Percentiles rank a stretch among this genome's conserved stretches.
phyloP scores from a whole-genome alignment of 495 filamentous ascomycete species.

The Penicillium angulare region DNA sequence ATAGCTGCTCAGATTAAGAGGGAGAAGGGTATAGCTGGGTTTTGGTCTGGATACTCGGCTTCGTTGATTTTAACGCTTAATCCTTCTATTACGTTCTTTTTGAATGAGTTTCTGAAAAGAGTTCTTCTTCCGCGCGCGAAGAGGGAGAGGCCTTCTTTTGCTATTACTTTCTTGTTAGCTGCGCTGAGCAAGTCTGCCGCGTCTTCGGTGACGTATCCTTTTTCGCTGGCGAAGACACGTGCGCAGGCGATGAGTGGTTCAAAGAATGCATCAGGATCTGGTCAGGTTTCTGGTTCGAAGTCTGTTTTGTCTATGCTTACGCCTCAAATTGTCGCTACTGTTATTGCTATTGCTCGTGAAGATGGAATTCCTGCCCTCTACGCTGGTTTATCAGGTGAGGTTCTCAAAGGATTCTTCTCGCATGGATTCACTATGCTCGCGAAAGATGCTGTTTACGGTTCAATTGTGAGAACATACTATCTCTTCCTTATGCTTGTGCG shows the following conservation, averaged over 20 bases:
- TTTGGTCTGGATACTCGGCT: constrained; percentile 91
- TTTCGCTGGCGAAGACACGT: constrained; percentile 77
- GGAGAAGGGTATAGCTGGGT: constrained; percentile 73
- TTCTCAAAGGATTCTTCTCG: constrained; percentile 81
- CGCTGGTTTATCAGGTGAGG: constrained; percentile 71
- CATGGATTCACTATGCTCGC: constrained; percentile 89
- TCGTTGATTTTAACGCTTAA: constrained; percentile 79
- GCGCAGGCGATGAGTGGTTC: constrained; percentile 53
- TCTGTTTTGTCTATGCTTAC: constrained; percentile 16
- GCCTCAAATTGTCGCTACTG: constrained; percentile 60
- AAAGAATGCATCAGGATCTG: neutral
- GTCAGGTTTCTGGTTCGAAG: constrained; percentile 1
- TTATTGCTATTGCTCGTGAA: constrained; percentile 58
- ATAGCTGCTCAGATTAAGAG: constrained; percentile 62
- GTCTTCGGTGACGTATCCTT: constrained; percentile 79
- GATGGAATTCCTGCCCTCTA: constrained; percentile 75
- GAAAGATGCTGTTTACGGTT: constrained; percentile 76
- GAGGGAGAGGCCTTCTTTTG: constrained; percentile 52
- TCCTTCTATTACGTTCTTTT: constrained; percentile 80
- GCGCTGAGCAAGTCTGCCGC: constrained; percentile 80
- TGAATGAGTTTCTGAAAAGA: constrained; percentile 70
- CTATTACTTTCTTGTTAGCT: constrained; percentile 68
- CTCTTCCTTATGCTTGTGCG: constrained; percentile 35
- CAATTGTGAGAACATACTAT: constrained; percentile 70
- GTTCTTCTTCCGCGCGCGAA: constrained; percentile 48